phyloP scores from a whole-genome alignment of 169 alveolate species.

The Eimeria maxima region DNA sequence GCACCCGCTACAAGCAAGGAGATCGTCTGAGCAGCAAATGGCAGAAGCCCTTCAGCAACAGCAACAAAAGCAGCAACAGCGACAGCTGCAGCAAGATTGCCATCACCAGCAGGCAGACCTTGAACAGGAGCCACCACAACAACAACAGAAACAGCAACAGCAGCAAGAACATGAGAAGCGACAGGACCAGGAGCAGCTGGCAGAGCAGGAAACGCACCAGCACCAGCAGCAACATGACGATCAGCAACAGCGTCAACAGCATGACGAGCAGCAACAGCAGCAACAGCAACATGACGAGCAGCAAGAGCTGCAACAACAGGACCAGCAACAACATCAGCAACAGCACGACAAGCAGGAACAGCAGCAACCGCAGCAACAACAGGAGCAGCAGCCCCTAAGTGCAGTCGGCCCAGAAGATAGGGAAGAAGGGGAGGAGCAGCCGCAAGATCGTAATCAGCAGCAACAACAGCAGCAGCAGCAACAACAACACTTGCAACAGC shows the following conservation, averaged over 20 bases:
- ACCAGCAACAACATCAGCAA: too few species aligned
- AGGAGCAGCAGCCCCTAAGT: too few species aligned
- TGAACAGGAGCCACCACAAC: too few species aligned
- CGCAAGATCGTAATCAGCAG: neutral
- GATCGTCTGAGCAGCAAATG: too few species aligned
- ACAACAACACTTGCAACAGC: slow-evolving; percentile 19
- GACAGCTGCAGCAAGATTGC: too few species aligned
- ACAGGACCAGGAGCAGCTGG: too few species aligned
- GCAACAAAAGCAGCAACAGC: neutral
- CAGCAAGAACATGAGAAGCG: too few species aligned
- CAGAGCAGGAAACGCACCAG: too few species aligned
- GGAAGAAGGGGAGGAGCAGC: neutral
- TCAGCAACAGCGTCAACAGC: neutral
- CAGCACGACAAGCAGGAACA: neutral
- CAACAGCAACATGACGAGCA: neutral
- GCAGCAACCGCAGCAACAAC: neutral
- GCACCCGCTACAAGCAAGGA: too few species aligned
- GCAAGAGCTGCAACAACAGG: neutral
- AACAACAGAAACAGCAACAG: too few species aligned
- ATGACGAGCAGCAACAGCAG: neutral
- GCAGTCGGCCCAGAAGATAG: too few species aligned
- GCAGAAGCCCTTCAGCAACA: neutral
- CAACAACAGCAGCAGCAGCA: slow-evolving; percentile 33
- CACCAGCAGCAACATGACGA: neutral
- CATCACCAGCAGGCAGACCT: too few species aligned